A percentile compares a stretch with the other conserved stretches of the same genome.
Evolutionary conservation across 106 monocot species (phyloP).

Genomic region (Chionographis japonica): DNA sequence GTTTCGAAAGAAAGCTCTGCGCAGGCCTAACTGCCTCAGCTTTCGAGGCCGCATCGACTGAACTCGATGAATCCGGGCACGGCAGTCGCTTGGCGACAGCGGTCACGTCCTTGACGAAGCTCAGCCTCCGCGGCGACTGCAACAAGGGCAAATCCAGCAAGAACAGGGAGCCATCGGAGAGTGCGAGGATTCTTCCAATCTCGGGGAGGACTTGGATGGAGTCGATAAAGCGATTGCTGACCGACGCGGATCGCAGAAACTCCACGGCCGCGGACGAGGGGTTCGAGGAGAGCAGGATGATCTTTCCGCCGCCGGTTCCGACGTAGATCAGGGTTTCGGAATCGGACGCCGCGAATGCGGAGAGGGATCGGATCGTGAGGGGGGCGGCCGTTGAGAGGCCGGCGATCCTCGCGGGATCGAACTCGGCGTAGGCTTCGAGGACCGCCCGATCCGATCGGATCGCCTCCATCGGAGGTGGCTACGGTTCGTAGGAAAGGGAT

Average conservation of each 20-base stretch:
- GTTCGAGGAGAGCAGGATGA: conserved; percentile 49
- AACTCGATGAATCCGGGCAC: conserved; percentile 16
- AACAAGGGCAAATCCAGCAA: conserved; percentile 44
- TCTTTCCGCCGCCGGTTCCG: conserved; percentile 66
- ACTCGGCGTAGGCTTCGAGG: conserved; percentile 47
- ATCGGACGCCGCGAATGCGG: conserved; percentile 26
- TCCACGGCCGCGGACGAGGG: conserved; percentile 5
- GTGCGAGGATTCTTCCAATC: conserved; percentile 44
- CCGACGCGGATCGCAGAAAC: conserved; percentile 36
- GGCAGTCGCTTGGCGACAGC: conserved; percentile 47
- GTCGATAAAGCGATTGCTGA: conserved; percentile 44
- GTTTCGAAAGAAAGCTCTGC: conserved; percentile 42
- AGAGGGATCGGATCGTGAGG: conserved; percentile 51
- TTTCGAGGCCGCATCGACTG: conserved; percentile 24
- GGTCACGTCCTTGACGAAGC: conserved; percentile 43
- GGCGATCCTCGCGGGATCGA: conserved; percentile 46
- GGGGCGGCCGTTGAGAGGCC: conserved; percentile 39
- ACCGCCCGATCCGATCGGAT: conserved; percentile 40
- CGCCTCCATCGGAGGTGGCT: conserved; percentile 9
- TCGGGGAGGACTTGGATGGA: conserved; percentile 52
- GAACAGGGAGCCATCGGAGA: conserved; percentile 60
- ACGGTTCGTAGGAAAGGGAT: not conserved
- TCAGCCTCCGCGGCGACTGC: conserved; percentile 40
- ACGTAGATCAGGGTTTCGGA: conserved; percentile 44
- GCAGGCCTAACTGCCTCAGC: conserved; percentile 20